These are phyloP conservation scores for Pseudogymnoascus verrucosus DNA, from an alignment of 2,329 filamentous ascomycete genomes.

Conservation along the genomic window DNA sequence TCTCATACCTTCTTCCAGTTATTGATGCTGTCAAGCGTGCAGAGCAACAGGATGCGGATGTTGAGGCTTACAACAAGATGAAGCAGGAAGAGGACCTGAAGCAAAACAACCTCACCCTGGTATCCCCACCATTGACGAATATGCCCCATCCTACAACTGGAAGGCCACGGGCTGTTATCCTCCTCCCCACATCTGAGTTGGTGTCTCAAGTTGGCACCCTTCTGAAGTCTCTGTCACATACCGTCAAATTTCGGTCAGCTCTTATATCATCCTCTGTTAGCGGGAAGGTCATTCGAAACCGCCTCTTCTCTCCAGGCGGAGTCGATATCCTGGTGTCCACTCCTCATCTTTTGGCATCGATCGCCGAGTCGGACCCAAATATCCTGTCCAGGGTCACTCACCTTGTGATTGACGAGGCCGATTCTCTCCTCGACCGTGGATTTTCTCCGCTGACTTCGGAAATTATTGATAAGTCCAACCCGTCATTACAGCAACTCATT, in stretches of 20 bases:
- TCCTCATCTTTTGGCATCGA: constrained; percentile 79
- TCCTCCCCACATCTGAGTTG: constrained; percentile 88
- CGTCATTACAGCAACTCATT: constrained; percentile 77
- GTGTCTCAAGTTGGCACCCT: constrained; percentile 78
- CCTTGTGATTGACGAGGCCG: constrained; percentile 88
- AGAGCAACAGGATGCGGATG: constrained; percentile 52
- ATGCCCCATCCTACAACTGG: constrained; percentile 67
- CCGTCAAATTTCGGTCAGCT: constrained; percentile 77
- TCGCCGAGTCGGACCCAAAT: constrained; percentile 83
- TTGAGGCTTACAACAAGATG: constrained; percentile 51
- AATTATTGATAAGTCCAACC: constrained; percentile 73
- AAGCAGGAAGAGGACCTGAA: constrained; percentile 47
- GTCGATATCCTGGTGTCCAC: constrained; percentile 84
- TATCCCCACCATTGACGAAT: constrained; percentile 47
- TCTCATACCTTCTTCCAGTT: constrained; percentile 81
- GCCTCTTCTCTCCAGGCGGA: constrained; percentile 71
- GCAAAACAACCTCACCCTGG: constrained; percentile 54
- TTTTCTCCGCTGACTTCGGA: constrained; percentile 76
- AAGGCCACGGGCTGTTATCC: constrained; percentile 72
- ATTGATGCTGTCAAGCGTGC: constrained; percentile 78
- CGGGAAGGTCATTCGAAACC: constrained; percentile 71
- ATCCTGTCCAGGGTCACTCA: constrained; percentile 86
- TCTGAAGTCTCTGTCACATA: constrained; percentile 75
- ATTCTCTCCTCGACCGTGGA: constrained; percentile 88
- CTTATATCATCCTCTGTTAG: constrained; percentile 72